A percentile compares a stretch with the other conserved stretches of the same genome.
These are phyloP conservation scores for Tricholoma hemisulphureum DNA, from an alignment of 768 basidiomycete species.

Conservation along the genomic window DNA sequence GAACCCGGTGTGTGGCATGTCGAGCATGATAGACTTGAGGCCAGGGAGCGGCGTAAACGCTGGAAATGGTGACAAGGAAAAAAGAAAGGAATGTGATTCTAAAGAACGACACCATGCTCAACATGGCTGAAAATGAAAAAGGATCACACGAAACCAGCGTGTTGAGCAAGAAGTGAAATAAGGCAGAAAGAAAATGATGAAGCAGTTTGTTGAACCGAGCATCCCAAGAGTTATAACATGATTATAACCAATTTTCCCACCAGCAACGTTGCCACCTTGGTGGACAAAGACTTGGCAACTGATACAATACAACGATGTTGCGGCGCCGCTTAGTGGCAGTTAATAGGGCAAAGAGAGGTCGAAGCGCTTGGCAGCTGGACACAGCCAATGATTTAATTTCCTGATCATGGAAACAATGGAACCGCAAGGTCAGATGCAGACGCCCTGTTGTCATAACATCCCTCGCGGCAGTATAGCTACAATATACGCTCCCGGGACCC, in stretches of 20 bases:
- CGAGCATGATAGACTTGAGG: constrained; percentile 19
- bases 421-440: too few relatives aligned
- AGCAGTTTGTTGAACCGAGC: not conserved
- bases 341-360: not conserved
- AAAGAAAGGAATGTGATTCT: constrained; percentile 24
- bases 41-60: constrained; percentile 31
- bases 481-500: too few relatives aligned
- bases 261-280: not conserved
- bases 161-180: not conserved
- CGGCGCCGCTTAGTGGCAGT: not conserved
- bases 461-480: too few relatives aligned
- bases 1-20: constrained; percentile 31
- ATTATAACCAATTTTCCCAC: too few relatives aligned
- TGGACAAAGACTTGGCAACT: not conserved
- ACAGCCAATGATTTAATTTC: too few relatives aligned
- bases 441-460: too few relatives aligned
- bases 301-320: not conserved
- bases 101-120: constrained; percentile 27
- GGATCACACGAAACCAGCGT: constrained; percentile 7
- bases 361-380: not conserved
- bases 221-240: not conserved
- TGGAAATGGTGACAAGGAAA: constrained; percentile 23
- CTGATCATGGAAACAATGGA: too few relatives aligned
- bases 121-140: constrained; percentile 15
- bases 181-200: not conserved